These are phyloP conservation scores for Leishmania arabica DNA, from an alignment of 208 protist species.

Conservation along the genomic window DNA sequence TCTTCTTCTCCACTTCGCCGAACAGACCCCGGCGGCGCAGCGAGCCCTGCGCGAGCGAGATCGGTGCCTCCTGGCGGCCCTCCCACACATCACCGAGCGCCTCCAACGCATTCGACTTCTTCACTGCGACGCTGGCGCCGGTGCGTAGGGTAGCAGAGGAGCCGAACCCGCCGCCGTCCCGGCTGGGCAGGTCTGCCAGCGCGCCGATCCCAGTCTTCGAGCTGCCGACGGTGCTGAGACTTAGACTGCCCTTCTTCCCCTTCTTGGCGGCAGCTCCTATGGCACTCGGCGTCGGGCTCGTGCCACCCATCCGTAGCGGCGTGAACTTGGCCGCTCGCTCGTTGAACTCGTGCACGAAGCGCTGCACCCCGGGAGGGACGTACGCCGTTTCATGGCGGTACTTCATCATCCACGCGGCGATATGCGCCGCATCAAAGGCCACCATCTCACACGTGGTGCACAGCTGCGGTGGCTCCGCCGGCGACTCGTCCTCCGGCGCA, in stretches of 20 bases:
- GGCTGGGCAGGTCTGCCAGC: conserved; percentile 3
- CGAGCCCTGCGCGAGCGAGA: conserved; percentile 41
- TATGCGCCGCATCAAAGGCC: conserved; percentile 41
- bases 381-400: conserved; percentile 33
- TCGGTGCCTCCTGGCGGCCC: conserved; percentile 70
- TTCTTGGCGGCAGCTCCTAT: conserved; percentile 1
- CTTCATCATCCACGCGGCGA: conserved; percentile 40
- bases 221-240: neutral
- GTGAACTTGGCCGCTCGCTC: conserved; percentile 7
- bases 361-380: conserved; percentile 48
- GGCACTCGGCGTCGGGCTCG: neutral
- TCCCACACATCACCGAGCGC: conserved; percentile 67
- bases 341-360: conserved; percentile 30
- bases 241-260: conserved; percentile 11
- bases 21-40: conserved; percentile 73
- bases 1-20: conserved; percentile 66
- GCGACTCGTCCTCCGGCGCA: neutral
- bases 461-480: conserved; percentile 11
- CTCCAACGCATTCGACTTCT: conserved; percentile 37
- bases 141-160: conserved; percentile 1
- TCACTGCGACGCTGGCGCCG: neutral
- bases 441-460: conserved; percentile 29
- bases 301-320: conserved; percentile 8
- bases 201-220: conserved; percentile 7
- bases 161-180: conserved; percentile 4